phyloP scores from a whole-genome alignment of 768 basidiomycete species.

The Amanita subjunquillea region DNA sequence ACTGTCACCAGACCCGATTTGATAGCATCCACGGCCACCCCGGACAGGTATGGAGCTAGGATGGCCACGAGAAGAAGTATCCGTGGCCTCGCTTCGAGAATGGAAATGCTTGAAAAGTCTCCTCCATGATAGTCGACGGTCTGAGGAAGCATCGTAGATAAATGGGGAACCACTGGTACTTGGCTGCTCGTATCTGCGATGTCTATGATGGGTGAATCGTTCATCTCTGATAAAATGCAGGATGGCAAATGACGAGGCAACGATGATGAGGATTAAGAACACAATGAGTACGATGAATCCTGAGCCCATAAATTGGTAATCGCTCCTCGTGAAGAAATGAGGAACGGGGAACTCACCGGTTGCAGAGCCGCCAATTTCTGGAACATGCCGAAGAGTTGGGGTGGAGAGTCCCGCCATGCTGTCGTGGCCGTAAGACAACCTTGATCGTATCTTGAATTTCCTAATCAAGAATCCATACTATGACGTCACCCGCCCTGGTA shows the following conservation, averaged over 20 bases:
- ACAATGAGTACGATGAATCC: constrained; percentile 5
- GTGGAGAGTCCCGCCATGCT: neutral
- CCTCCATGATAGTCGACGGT: neutral
- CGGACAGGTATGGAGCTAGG: constrained; percentile 3
- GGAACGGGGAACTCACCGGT: neutral
- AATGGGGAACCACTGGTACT: neutral
- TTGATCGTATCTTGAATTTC: neutral
- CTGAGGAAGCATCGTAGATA: neutral
- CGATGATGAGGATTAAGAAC: neutral
- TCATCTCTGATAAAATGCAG: neutral
- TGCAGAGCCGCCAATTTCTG: constrained; percentile 4
- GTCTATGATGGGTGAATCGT: neutral
- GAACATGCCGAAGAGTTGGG: neutral
- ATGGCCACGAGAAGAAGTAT: neutral
- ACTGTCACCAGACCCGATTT: constrained; percentile 36
- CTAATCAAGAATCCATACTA: neutral
- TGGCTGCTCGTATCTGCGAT: neutral
- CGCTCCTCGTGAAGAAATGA: neutral
- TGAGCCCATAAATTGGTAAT: neutral
- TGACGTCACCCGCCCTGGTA: neutral
- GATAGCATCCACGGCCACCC: constrained; percentile 37
- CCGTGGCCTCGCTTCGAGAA: neutral
- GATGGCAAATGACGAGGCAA: neutral
- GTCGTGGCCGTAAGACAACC: neutral
- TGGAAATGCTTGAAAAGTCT: neutral